Evolutionary conservation across 208 protist species (phyloP).

Genomic region (Wallacemonas rigidus): DNA sequence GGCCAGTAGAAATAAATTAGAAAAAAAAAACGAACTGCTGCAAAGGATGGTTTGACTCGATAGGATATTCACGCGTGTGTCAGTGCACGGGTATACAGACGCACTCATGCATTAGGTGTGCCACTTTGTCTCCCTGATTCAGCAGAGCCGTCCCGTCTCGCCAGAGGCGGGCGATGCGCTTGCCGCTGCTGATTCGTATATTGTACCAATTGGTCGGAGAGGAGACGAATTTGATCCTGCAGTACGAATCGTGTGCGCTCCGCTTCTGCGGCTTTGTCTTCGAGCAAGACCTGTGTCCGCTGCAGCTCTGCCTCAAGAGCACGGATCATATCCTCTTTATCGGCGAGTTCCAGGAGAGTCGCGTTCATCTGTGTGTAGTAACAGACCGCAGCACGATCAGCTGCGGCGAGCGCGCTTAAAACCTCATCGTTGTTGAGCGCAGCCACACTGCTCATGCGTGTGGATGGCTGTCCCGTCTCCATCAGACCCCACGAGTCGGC

Average conservation of each 20-base stretch:
- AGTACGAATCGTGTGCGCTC: conserved; percentile 54
- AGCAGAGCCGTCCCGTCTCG: background rate
- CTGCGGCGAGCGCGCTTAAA: conserved; percentile 52
- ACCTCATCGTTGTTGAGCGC: conserved; percentile 46
- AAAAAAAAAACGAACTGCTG: background rate
- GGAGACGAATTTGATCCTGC: conserved; percentile 66
- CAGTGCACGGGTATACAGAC: too few relatives aligned
- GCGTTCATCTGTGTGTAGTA: conserved; percentile 78
- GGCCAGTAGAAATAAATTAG: too few relatives aligned
- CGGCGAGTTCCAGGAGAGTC: conserved; percentile 57
- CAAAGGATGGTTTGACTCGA: too few relatives aligned
- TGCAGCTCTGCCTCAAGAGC: conserved; percentile 34
- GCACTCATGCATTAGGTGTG: background rate
- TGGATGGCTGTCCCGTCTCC: background rate
- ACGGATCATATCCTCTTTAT: conserved; percentile 48
- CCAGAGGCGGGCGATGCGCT: background rate
- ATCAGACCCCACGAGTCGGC: background rate
- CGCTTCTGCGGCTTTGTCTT: conserved; percentile 42
- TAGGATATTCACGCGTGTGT: too few relatives aligned
- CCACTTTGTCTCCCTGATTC: background rate
- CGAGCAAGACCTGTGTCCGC: conserved; percentile 38
- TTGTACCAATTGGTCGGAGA: conserved; percentile 69
- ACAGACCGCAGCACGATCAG: conserved; percentile 64
- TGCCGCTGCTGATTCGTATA: conserved; percentile 11
- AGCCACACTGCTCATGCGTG: background rate